Evolutionary conservation across 306 rosid species (phyloP), one percentile per base, ranked within the genome.

Genomic region (Lotus japonicus): DNA sequence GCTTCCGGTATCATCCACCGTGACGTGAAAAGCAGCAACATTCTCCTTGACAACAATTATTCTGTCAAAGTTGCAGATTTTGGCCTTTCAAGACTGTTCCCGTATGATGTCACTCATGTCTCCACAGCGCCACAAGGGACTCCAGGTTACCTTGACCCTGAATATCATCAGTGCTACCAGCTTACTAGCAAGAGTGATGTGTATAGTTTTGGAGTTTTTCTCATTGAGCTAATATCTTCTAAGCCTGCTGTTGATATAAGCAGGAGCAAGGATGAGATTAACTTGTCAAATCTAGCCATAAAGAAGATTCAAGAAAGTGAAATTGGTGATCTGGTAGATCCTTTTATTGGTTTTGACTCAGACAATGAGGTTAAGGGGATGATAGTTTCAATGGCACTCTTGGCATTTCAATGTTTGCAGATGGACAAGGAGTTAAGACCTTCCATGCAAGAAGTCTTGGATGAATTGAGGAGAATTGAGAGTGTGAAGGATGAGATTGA

Each of bases 341-440:
- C 80, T 31, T 17, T 41, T 63, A 83, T 87, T 23, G 88, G 96
- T 44, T 87, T 82, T 58, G 61, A 72, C 58, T 74, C 77, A 3
- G 85, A 91, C 51, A 14, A 38, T 14, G 76, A 80, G 49, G 61
- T 79, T 17, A 72, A 66, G 64, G 67, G 81, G 80, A 85, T 70
- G 94, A 65, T 81, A 43, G 77, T 75, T 49, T 80, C 71, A 21
- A 88, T 87, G 19, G 95, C 96, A 13, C 82, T 76, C 16, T 81
- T 92, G 82, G 97, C 96, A 38, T 85, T 89, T 50, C 92, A 35
- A 2, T 92, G 97, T 73, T 68, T 92, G 76, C 92, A 87, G 65
- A 77, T 56, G 82, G 88, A 87, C 60, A 85, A 75, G 82, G 89
- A 89, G 1, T 53, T 75, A 64, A 87, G 97, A 59, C 96, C 97